Base-by-base conservation (phyloP, 805 yeast species). In the Teunomyces funiuensis region DNA sequence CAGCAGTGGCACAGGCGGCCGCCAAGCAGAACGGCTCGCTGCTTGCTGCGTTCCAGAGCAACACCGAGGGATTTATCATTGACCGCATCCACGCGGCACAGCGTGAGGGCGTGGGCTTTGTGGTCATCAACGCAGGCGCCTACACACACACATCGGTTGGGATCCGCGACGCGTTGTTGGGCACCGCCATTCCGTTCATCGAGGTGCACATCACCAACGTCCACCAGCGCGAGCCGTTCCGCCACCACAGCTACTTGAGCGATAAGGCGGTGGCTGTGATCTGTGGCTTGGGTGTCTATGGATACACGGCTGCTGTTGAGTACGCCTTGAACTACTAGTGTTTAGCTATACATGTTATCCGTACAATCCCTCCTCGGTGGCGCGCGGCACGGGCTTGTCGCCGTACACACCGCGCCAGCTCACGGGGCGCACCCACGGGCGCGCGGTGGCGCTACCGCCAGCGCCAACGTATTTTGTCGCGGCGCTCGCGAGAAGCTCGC, bases 351-450 rank as follows among this genome's bases (percentile, higher is more conserved):
- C 9, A 5, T 22, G 1, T 49, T 42, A 83, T 25, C 85, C 81
- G 52, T 75, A 90, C 23, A 90, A 61, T 2, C 97, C 96, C 33
- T 81, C 82, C 54, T 88, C 95, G 48, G 84, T 59, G 0, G 93
- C 83, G 19, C 69, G 47, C 0, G 91, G 88, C 2, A 80, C 64
- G 3, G 82, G 80, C 50, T 73, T 79, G 44, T 74, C 79, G 1
- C 98, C 98, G 54, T 90, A 90, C 0, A 85, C 84, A 2, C 95
- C 88, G 6, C 60, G 58, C 98, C 98, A 90, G 27, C 96, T 85
- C 11, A 72, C 65, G 0, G 98, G 97, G 6, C 68, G 67, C 7
- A 58, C 49, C 76, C 81, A 77, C 16, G 14, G 11, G 7, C 34
- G 27, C 13, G 51, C 47, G 31, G 36, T n/a, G 8, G 50, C 37